Conservation (phyloP, 1,139 yeast genomes). For the Suhomyces bribrorum region DNA sequence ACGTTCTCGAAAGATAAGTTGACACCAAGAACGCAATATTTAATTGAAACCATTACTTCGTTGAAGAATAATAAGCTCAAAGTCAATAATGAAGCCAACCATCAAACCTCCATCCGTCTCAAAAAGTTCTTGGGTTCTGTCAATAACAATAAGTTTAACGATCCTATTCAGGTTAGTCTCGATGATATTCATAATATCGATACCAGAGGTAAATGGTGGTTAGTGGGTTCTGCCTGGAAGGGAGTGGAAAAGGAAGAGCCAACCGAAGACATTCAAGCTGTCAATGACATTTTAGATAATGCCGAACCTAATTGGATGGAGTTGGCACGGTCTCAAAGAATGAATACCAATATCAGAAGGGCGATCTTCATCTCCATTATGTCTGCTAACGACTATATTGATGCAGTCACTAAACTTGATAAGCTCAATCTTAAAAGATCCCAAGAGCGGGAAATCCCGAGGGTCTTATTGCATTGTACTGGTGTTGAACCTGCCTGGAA, state of each 20-base stretch:
- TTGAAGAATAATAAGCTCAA: constrained; percentile 83
- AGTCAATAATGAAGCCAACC: constrained; percentile 47
- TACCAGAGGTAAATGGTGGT: constrained; percentile 96
- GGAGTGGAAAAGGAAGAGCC: constrained; percentile 44
- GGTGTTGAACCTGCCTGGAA: constrained; percentile 82
- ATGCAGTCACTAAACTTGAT: constrained; percentile 80
- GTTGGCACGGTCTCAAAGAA: constrained; percentile 79
- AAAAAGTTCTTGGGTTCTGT: constrained; percentile 66
- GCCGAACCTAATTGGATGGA: constrained; percentile 89
- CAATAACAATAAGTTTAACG: constrained; percentile 50
- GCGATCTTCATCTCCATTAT: constrained; percentile 91
- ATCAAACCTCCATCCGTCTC: constrained; percentile 55
- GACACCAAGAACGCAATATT: constrained; percentile 72
- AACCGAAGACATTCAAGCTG: constrained; percentile 30
- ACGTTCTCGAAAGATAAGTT: constrained; percentile 27
- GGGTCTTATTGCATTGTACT: constrained; percentile 82
- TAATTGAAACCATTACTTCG: constrained; percentile 81
- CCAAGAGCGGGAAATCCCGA: constrained; percentile 89
- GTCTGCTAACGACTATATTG: constrained; percentile 92
- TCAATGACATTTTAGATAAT: constrained; percentile 60
- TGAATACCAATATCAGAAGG: constrained; percentile 93
- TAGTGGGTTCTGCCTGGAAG: constrained; percentile 97
- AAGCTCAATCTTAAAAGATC: constrained; percentile 74
- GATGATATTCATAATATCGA: constrained; percentile 78
- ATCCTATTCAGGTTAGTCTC: constrained; percentile 81